Base-by-base conservation (phyloP, 768 basidiomycete species). In the Psilocybe cubensis region DNA sequence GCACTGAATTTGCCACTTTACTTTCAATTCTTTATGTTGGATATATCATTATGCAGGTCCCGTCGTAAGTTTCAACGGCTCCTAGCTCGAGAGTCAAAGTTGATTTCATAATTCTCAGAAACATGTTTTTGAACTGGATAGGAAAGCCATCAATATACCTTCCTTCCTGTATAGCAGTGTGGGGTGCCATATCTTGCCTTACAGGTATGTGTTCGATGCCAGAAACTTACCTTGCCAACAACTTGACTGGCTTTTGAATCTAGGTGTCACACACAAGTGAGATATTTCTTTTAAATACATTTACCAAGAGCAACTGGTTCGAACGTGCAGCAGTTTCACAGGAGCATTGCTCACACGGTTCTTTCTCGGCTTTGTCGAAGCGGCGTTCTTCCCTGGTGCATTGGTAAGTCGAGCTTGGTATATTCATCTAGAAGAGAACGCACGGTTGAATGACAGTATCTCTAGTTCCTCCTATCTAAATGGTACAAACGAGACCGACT, bases 11-110 rank as follows among this genome's bases (percentile, higher is more conserved):
- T 66, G 79, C 84, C 21, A 86, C 88, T 0, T 71, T 91, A 7
- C 70, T 91, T 28, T 86, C 86, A 40, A 83, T 87, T 49, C 75
- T 91, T 27, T 91, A 89, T 62, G 79, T 89, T 18, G 78, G 88
- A n/a, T 90, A 90, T 66, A 87, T 88, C 60, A 72, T 89, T 41
- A 89, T 90, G 88, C 89, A 91, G 69, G 78, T 91, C 42, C 88
- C 89, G 28, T 88, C 86, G 84, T 88, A 66, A 70, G 85, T 71
- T 5, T 29, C 27, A 62, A 43, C 35, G 35, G 3, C 10, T 24
- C 23, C 23, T 48, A 33, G 24, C 23, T 27, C 21, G 27, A 27
- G 18, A 47, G 29, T 35, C 24, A 50, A 38, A 20, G 25, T 57
- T 38, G 35, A 23, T 29, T 18, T 48, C 28, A 48, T 3, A 28